Evolutionary conservation across 352 stramenopile genomes (phyloP).

Genomic region (Globisporangium ultimum): DNA sequence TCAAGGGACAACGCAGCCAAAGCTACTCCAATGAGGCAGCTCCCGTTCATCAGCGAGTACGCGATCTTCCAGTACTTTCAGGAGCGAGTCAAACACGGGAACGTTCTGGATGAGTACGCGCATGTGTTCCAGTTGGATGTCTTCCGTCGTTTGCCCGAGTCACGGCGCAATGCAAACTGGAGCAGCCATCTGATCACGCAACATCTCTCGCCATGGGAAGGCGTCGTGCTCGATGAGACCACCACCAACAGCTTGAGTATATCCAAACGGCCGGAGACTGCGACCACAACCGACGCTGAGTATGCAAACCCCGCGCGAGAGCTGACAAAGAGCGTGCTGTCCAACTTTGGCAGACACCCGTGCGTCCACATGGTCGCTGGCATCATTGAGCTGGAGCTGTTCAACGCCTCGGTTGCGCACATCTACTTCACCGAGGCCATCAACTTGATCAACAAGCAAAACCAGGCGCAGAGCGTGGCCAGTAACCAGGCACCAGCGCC

Average conservation of each 20-base stretch:
- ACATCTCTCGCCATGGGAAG: conserved; percentile 32
- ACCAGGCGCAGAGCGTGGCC: too few relatives aligned
- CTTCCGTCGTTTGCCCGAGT: conserved; percentile 28
- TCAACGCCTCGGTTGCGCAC: conserved; percentile 30
- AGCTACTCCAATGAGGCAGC: background rate
- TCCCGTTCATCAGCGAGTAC: conserved; percentile 26
- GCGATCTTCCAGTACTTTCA: conserved; percentile 44
- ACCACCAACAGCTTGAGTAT: background rate
- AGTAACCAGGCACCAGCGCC: background rate
- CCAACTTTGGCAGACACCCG: conserved; percentile 21
- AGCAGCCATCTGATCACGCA: conserved; percentile 1
- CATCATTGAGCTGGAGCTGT: conserved; percentile 46
- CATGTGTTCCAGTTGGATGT: conserved; percentile 49
- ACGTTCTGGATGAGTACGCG: conserved; percentile 36
- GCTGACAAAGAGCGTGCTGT: conserved; percentile 18
- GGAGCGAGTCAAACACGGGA: conserved; percentile 24
- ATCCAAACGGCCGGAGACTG: too few relatives aligned
- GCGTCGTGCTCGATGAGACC: conserved; percentile 23
- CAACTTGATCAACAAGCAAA: conserved; percentile 20
- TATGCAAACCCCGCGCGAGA: conserved; percentile 16
- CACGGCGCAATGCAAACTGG: background rate
- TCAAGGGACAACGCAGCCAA: background rate
- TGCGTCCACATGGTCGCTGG: conserved; percentile 49
- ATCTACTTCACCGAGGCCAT: conserved; percentile 45
- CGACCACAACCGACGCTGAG: background rate